phyloP scores from a whole-genome alignment of 192 early-diverging fungal genomes.

The Mortierella antarctica region DNA sequence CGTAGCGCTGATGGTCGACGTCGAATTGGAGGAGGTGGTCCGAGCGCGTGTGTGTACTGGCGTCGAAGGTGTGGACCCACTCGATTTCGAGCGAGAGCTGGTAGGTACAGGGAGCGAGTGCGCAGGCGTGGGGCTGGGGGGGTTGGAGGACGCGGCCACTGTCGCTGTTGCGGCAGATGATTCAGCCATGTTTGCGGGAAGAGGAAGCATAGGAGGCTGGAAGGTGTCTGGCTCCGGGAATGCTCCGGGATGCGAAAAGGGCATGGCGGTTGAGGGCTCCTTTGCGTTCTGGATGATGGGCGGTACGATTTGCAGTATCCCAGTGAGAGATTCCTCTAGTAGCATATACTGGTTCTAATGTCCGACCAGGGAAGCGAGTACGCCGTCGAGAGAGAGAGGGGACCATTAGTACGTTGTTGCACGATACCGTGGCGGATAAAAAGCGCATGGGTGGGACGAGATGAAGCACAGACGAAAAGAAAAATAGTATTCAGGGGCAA shows the following conservation, averaged over 20 bases:
- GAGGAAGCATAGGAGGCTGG: neutral
- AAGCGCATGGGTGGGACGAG: neutral
- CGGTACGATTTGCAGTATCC: slow-evolving; percentile 43
- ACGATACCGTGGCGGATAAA: too few relatives aligned
- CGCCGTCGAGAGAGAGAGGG: neutral
- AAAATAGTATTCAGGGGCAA: slow-evolving; percentile 19
- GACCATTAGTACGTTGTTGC: neutral
- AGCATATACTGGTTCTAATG: slow-evolving; percentile 45
- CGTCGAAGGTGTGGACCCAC: slow-evolving; percentile 12
- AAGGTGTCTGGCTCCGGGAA: neutral
- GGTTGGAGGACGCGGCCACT: slow-evolving; percentile 6
- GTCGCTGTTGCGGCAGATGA: slow-evolving; percentile 9
- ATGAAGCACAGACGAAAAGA: neutral
- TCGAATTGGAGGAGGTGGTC: slow-evolving; percentile 48
- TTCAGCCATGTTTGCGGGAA: slow-evolving; percentile 1
- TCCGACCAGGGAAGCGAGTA: neutral
- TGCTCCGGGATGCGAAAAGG: neutral
- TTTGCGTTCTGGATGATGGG: slow-evolving; percentile 45
- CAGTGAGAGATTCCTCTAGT: slow-evolving; percentile 35
- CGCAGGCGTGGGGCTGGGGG: neutral
- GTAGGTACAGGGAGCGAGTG: neutral
- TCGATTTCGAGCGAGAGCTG: slow-evolving; percentile 10
- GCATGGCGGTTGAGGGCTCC: neutral
- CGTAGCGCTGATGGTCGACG: slow-evolving; percentile 36
- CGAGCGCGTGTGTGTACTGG: slow-evolving; percentile 38